Evolutionary conservation across 805 yeast species (phyloP).

Genomic region (Lipomyces orientalis): DNA sequence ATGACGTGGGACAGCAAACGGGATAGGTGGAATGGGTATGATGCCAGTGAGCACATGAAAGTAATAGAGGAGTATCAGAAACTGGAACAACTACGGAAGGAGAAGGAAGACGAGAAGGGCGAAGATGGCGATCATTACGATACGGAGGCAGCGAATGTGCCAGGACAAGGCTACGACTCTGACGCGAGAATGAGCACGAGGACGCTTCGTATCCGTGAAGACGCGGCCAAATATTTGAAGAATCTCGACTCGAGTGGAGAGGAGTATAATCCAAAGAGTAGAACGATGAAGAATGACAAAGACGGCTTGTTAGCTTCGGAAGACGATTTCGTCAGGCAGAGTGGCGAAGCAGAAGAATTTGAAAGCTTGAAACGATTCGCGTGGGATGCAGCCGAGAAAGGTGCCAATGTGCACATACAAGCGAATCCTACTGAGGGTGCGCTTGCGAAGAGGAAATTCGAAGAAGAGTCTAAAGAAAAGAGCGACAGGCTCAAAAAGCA

Average conservation of each 20-base stretch:
- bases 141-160: conserved; percentile 41
- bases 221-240: conserved; percentile 71
- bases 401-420: conserved; percentile 45
- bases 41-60: conserved; percentile 63
- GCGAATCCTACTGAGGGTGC: conserved; percentile 57
- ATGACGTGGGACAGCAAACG: conserved; percentile 70
- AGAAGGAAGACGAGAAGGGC: conserved; percentile 26
- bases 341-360: conserved; percentile 64
- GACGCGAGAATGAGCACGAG: conserved; percentile 47
- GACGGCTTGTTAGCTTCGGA: conserved; percentile 58
- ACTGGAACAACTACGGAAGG: conserved; percentile 44
- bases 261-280: conserved; percentile 51
- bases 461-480: conserved; percentile 43
- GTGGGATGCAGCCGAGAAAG: conserved; percentile 51
- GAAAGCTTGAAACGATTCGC: conserved; percentile 57
- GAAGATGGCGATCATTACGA: conserved; percentile 48
- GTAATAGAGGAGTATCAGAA: conserved; percentile 56
- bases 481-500: conserved; percentile 45
- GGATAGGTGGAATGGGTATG: conserved; percentile 84
- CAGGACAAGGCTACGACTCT: conserved; percentile 37
- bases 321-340: conserved; percentile 36
- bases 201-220: conserved; percentile 69
- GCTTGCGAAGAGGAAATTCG: conserved; percentile 47
- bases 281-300: conserved; percentile 44
- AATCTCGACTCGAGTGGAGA: conserved; percentile 56